A percentile compares a stretch with the other conserved stretches of the same genome.
These are phyloP conservation scores for Nemania serpens DNA, from an alignment of 2,329 filamentous ascomycete genomes.

Conservation along the genomic window DNA sequence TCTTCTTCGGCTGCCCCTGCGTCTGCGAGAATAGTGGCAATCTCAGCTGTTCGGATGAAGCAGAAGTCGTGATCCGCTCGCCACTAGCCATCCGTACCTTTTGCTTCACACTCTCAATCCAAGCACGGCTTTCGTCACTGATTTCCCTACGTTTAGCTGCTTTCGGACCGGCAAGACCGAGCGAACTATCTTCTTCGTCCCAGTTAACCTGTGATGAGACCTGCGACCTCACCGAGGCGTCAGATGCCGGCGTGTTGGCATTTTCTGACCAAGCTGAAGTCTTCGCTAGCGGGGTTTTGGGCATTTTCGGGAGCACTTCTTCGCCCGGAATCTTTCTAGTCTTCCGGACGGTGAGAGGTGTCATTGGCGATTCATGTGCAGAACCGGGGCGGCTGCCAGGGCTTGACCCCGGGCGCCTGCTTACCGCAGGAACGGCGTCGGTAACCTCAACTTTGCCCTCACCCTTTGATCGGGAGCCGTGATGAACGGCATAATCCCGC, in stretches of 20 bases:
- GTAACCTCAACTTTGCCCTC: constrained; percentile 64
- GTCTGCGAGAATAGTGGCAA: constrained; percentile 7
- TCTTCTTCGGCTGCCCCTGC: constrained; percentile 30
- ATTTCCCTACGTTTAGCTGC: constrained; percentile 66
- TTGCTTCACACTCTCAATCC: constrained; percentile 84
- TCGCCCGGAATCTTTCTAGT: constrained; percentile 53
- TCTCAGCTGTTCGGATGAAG: constrained; percentile 28
- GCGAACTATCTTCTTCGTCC: constrained; percentile 63
- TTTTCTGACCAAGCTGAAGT: constrained; percentile 32
- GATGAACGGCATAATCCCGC: constrained; percentile 89
- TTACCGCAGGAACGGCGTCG: constrained; percentile 49
- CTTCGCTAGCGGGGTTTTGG: constrained; percentile 51
- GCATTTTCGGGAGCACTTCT: constrained; percentile 40
- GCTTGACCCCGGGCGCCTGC: constrained; percentile 46
- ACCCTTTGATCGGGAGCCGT: constrained; percentile 70
- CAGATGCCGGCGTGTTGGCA: constrained; percentile 51
- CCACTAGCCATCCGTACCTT: constrained; percentile 74
- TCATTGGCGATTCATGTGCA: constrained; percentile 46
- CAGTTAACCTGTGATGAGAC: constrained; percentile 60
- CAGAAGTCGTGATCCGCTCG: constrained; percentile 49
- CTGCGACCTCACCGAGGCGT: constrained; percentile 52
- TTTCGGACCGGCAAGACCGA: constrained; percentile 74
- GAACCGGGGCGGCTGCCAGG: constrained; percentile 49
- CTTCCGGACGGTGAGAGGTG: constrained; percentile 60
- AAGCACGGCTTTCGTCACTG: constrained; percentile 74